Percentiles rank a stretch among this genome's conserved stretches.
phyloP scores from a whole-genome alignment of 768 basidiomycete genomes.

The Cubamyces sp. region DNA sequence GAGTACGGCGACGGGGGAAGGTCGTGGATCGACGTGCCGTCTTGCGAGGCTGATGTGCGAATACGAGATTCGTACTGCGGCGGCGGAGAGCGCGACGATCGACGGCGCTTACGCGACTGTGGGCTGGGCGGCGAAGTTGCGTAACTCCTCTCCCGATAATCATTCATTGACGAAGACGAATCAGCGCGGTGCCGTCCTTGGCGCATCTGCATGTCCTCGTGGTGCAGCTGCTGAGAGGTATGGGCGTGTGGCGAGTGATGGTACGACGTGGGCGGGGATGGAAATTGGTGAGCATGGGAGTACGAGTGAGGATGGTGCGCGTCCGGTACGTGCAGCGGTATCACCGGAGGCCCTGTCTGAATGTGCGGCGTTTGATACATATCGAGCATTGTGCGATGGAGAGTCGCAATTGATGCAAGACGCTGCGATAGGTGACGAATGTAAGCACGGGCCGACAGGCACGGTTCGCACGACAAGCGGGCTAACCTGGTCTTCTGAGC shows the following conservation, averaged over 20 bases:
- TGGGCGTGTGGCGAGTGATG: slow-evolving; percentile 40
- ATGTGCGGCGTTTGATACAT: slow-evolving; percentile 40
- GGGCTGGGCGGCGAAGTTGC: slow-evolving; percentile 10
- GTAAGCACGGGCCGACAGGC: slow-evolving; percentile 15
- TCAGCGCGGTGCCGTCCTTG: slow-evolving; percentile 27
- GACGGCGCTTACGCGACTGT: slow-evolving; percentile 56
- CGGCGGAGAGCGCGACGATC: slow-evolving; percentile 61
- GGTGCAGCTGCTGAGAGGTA: slow-evolving; percentile 23
- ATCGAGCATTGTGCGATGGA: slow-evolving; percentile 76
- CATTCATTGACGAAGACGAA: slow-evolving; percentile 40
- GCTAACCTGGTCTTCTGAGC: slow-evolving; percentile 86
- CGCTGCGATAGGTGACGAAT: slow-evolving; percentile 48
- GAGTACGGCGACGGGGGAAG: slow-evolving; percentile 78
- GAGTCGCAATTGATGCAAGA: slow-evolving; percentile 66
- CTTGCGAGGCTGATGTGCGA: slow-evolving; percentile 36
- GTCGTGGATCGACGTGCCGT: slow-evolving; percentile 42
- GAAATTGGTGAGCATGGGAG: slow-evolving; percentile 27
- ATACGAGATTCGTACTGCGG: slow-evolving; percentile 27
- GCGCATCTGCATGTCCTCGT: not conserved
- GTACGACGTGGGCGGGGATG: slow-evolving; percentile 34
- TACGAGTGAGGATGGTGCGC: slow-evolving; percentile 20
- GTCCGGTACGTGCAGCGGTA: slow-evolving; percentile 24
- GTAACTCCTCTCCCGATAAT: slow-evolving; percentile 11
- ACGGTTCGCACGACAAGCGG: slow-evolving; percentile 1
- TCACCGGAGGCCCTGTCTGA: slow-evolving; percentile 23